Base-by-base conservation (phyloP, 2,329 filamentous ascomycete species). In the Plectosphaerella sp. region DNA sequence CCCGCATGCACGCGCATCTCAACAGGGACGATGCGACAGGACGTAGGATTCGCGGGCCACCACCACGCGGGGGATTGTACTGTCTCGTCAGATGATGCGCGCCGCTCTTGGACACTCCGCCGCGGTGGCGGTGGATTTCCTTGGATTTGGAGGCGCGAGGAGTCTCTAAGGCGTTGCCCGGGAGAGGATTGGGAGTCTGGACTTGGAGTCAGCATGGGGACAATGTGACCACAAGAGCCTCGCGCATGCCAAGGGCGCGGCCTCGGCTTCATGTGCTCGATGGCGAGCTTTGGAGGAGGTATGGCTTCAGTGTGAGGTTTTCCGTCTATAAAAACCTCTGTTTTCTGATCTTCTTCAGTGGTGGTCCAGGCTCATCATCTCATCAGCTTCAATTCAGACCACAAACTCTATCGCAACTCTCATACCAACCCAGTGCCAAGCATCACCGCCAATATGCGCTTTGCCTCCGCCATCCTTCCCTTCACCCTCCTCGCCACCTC, bases 401-500 rank as follows among this genome's bases (percentile, higher is more conserved):
- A 39, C 15, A 14, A 39, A 39, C 37, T 22, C 22, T 3, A n/a
- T n/a, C 37, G 4, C 14, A 9, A 15, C 16, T 39, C 8, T 12
- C 37, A 39, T 3, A n/a, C 10, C 3, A 15, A 15, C 16, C 12
- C 12, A 39, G n/a, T 16, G n/a, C 12, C 12, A 39, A 39, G 12
- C 36, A 39, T 39, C 47, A 24, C 47, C 16, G 33, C 36, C 47
- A 48, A 48, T 3, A 48, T 48, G 47, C 47, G 36, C 33, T 48
- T 48, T 14, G 24, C 47, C 15, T 20, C 47, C 35, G 36, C 37
- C 47, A 24, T 48, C 20, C 18, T 48, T 36, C 47, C 47, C 15
- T 18, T 48, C 14, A 36, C 47, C 12, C 22, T 39, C 20, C 35
- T 48, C 36, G 18, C 47, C 16, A 48, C 47, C 36, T 36, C 37